Percentiles rank a stretch among this genome's conserved stretches.
These are phyloP conservation scores for Fusarium sp. DNA, from an alignment of 2,329 filamentous ascomycete species.

Conservation along the genomic window DNA sequence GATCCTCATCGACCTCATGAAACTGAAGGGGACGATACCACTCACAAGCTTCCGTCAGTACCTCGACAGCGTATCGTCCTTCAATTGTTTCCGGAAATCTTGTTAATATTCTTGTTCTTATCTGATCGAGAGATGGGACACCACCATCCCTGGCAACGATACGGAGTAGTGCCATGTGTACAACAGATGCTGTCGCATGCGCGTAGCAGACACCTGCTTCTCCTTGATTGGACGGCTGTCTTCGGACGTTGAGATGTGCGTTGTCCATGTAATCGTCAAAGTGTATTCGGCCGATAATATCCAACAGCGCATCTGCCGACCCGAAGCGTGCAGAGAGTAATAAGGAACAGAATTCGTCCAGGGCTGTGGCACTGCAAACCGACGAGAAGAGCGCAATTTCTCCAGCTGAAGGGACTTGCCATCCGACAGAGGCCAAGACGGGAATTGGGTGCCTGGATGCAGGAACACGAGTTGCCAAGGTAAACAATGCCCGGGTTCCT, in stretches of 20 bases:
- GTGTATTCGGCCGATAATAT: neutral
- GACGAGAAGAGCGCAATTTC: neutral
- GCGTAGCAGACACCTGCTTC: neutral
- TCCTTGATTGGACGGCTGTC: fast-evolving
- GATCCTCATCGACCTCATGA: fast-evolving
- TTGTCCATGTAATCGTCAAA: neutral
- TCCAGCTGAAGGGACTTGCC: neutral
- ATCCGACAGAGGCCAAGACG: neutral
- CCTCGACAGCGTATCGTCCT: no score
- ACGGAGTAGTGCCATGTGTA: neutral
- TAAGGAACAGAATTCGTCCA: neutral
- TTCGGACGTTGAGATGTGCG: neutral
- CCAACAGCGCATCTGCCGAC: neutral
- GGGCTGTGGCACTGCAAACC: neutral
- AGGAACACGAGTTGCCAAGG: neutral
- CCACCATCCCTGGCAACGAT: neutral
- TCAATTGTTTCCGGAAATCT: no score
- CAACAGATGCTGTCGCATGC: neutral
- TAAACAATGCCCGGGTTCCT: neutral
- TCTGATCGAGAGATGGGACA: fast-evolving
- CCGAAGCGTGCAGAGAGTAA: neutral
- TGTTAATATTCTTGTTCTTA: neutral
- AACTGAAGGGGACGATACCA: neutral
- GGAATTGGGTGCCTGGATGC: neutral
- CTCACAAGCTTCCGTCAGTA: neutral